Percentiles rank a stretch among this genome's conserved stretches.
Evolutionary conservation across 345 rosid species (phyloP).

Genomic region (Raphanus sativus): DNA sequence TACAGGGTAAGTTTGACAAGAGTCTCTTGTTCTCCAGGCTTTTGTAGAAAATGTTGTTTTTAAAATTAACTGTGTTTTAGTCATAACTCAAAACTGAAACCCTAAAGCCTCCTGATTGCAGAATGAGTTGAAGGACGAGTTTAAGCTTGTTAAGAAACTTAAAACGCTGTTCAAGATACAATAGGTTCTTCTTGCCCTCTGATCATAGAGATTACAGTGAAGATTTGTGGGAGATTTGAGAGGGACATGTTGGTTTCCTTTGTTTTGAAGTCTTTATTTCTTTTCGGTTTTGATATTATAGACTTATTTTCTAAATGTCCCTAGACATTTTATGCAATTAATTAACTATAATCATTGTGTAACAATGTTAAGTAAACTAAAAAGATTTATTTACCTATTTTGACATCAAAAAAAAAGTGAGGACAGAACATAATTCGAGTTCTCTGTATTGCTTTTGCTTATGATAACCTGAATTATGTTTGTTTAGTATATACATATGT

Average conservation of each 20-base stretch:
- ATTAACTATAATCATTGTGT: neutral
- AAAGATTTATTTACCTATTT: too few species aligned
- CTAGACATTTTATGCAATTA: neutral
- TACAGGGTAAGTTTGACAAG: slow-evolving; percentile 56
- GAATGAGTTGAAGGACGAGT: slow-evolving; percentile 74
- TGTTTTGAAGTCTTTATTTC: neutral
- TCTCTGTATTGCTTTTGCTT: too few species aligned
- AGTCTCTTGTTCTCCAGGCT: neutral
- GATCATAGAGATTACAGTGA: neutral
- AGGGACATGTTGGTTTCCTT: neutral
- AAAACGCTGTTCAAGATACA: slow-evolving; percentile 70
- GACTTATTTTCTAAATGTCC: neutral
- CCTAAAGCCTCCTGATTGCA: slow-evolving; percentile 27
- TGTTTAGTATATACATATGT: too few species aligned
- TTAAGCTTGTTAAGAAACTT: slow-evolving; percentile 71
- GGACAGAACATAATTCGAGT: too few species aligned
- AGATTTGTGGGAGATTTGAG: neutral
- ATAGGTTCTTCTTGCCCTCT: slow-evolving; percentile 18
- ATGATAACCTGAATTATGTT: too few species aligned
- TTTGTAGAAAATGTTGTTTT: neutral
- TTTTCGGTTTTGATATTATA: neutral
- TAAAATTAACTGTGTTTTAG: neutral
- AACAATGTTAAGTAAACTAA: too few species aligned
- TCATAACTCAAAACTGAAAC: neutral
- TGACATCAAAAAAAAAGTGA: too few species aligned